Conservation (phyloP, 768 basidiomycete species). For the Xerocomus potaroensis region DNA sequence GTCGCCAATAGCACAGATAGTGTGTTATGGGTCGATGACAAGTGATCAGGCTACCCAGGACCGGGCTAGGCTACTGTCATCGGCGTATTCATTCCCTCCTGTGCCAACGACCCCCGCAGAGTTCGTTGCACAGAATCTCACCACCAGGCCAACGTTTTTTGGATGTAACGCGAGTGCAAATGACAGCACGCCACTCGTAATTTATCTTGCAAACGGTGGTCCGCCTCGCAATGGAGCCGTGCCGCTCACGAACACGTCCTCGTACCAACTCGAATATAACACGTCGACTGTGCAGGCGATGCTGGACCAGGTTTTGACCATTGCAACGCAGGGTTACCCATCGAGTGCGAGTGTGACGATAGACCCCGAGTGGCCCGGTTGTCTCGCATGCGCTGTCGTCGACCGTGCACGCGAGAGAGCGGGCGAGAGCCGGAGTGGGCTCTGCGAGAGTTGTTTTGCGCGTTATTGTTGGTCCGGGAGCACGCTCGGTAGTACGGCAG, state of each 20-base stretch:
- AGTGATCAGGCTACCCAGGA: slow-evolving; percentile 30
- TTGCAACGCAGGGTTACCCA: slow-evolving; percentile 42
- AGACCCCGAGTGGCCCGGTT: slow-evolving; percentile 44
- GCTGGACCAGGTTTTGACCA: slow-evolving; percentile 42
- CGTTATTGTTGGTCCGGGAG: slow-evolving; percentile 32
- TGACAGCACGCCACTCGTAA: slow-evolving; percentile 41
- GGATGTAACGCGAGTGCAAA: slow-evolving; percentile 35
- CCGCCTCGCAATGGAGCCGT: slow-evolving; percentile 35
- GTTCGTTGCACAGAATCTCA: slow-evolving; percentile 36
- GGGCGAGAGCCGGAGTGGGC: slow-evolving; percentile 25
- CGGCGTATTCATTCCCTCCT: slow-evolving; percentile 31
- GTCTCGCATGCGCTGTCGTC: slow-evolving; percentile 49
- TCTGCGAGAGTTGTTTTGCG: slow-evolving; percentile 29
- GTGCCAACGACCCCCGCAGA: slow-evolving; percentile 25
- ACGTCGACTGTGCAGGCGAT: slow-evolving; percentile 38
- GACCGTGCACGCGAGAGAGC: slow-evolving; percentile 38
- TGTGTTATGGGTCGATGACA: background rate
- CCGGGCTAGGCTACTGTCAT: slow-evolving; percentile 34
- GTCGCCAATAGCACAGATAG: background rate
- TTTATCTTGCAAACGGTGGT: slow-evolving; percentile 58
- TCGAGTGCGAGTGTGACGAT: slow-evolving; percentile 21
- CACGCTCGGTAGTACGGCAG: background rate
- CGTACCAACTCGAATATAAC: slow-evolving; percentile 36
- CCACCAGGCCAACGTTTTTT: slow-evolving; percentile 41
- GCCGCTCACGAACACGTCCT: slow-evolving; percentile 42